phyloP scores from a whole-genome alignment of 2,329 filamentous ascomycete genomes.

The Epichloe bromicola region DNA sequence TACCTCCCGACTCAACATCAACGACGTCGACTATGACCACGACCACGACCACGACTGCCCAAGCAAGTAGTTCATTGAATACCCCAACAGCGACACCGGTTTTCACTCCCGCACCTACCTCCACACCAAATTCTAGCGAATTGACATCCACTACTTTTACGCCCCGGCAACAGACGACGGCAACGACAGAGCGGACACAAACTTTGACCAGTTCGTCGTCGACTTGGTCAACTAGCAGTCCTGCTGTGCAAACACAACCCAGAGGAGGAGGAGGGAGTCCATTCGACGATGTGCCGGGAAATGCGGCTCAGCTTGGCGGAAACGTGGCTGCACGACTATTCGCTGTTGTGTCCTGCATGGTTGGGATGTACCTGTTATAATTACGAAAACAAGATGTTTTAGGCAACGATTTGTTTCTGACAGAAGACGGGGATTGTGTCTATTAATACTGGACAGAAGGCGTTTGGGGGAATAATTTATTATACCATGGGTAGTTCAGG shows the following conservation, averaged over 20 bases:
- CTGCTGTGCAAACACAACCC: constrained; percentile 4
- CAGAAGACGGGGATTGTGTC: too few relatives aligned
- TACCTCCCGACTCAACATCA: background rate
- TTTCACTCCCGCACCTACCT: background rate
- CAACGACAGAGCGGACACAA: background rate
- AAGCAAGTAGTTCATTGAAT: background rate
- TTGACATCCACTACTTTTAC: background rate
- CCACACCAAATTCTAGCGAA: background rate
- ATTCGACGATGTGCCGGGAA: constrained; percentile 8
- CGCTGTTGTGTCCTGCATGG: background rate
- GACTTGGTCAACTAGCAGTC: constrained; percentile 3
- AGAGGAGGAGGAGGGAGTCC: constrained; percentile 12
- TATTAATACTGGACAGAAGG: too few relatives aligned
- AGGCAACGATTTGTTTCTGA: too few relatives aligned
- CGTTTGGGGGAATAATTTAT: too few relatives aligned
- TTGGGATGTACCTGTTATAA: background rate
- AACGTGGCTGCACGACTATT: background rate
- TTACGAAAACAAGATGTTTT: too few relatives aligned
- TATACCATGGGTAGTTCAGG: too few relatives aligned
- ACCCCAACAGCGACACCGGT: background rate
- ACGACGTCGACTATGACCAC: background rate
- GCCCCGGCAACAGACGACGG: background rate
- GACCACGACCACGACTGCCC: background rate
- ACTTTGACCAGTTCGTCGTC: background rate
- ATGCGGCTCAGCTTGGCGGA: background rate